phyloP scores from a whole-genome alignment of 2,329 filamentous ascomycete species.

The Botryotinia convoluta region DNA sequence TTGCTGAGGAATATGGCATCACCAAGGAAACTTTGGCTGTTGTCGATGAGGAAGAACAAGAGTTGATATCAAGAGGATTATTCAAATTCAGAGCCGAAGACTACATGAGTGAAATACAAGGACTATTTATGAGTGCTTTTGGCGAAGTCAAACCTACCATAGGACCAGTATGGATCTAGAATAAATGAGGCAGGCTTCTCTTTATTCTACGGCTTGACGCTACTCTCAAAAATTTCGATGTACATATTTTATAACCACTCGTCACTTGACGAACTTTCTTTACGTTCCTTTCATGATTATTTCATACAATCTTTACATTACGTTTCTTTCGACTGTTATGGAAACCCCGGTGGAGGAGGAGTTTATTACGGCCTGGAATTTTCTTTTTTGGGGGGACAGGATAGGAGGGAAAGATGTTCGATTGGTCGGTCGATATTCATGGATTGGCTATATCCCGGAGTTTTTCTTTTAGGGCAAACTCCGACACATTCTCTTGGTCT shows the following conservation, averaged over 20 bases:
- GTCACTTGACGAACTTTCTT: slow-evolving; percentile 18
- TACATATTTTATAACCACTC: slow-evolving; percentile 13
- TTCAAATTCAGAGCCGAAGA: slow-evolving; percentile 74
- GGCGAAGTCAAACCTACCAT: slow-evolving; percentile 30
- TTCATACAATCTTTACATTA: slow-evolving; percentile 16
- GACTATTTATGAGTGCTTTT: slow-evolving; percentile 45
- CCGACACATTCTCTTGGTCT: slow-evolving; percentile 8
- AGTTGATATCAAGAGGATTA: slow-evolving; percentile 67
- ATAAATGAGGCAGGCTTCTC: slow-evolving; percentile 29
- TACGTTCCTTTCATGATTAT: slow-evolving; percentile 19
- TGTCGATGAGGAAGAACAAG: slow-evolving; percentile 70
- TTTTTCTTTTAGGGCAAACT: slow-evolving; percentile 8
- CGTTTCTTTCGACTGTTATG: neutral
- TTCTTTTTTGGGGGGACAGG: neutral
- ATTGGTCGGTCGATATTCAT: slow-evolving; percentile 11
- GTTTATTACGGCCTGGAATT: slow-evolving; percentile 15
- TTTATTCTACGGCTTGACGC: neutral
- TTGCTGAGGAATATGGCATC: slow-evolving; percentile 82
- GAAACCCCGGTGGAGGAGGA: slow-evolving; percentile 3
- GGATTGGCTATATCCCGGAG: slow-evolving; percentile 17
- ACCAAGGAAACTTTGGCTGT: slow-evolving; percentile 52
- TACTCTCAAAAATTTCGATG: slow-evolving; percentile 7
- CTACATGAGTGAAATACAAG: slow-evolving; percentile 78
- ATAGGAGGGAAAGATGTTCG: slow-evolving; percentile 7
- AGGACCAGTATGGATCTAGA: slow-evolving; percentile 36